Conservation (phyloP, 2,329 filamentous ascomycete species). For the Torrubiellomyces zombiae region DNA sequence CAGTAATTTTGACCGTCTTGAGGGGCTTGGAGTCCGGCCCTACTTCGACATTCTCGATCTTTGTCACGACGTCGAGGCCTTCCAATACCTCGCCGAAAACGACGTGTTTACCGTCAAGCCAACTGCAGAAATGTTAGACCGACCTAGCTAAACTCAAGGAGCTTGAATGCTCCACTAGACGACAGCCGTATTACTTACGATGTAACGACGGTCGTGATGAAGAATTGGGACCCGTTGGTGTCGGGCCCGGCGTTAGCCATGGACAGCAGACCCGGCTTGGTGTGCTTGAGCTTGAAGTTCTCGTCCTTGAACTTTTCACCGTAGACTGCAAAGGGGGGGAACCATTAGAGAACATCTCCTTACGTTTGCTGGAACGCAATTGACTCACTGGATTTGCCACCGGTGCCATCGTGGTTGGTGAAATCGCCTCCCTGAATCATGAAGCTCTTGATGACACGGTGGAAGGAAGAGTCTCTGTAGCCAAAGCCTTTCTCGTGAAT, state of each 20-base stretch:
- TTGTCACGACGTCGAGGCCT: slow-evolving; percentile 64
- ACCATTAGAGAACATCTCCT: too few relatives aligned
- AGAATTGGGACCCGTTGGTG: slow-evolving; percentile 82
- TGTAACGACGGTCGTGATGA: slow-evolving; percentile 73
- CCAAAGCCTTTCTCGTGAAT: slow-evolving; percentile 78
- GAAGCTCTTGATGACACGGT: slow-evolving; percentile 80
- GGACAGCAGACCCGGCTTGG: slow-evolving; percentile 66
- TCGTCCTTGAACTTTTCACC: slow-evolving; percentile 71
- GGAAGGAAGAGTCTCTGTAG: slow-evolving; percentile 68
- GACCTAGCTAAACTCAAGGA: neutral
- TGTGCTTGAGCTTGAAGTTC: slow-evolving; percentile 93
- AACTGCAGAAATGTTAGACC: slow-evolving; percentile 24
- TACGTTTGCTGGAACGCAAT: too few relatives aligned
- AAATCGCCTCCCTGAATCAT: slow-evolving; percentile 91
- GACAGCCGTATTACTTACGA: slow-evolving; percentile 30
- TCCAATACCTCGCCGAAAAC: slow-evolving; percentile 82
- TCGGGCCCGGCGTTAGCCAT: slow-evolving; percentile 78
- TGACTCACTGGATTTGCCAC: slow-evolving; percentile 67
- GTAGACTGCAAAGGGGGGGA: slow-evolving; percentile 39
- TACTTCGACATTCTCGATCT: slow-evolving; percentile 60
- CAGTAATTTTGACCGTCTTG: slow-evolving; percentile 56
- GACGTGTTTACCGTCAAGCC: slow-evolving; percentile 73
- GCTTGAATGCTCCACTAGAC: neutral
- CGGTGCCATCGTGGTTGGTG: slow-evolving; percentile 65
- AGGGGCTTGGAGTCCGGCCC: slow-evolving; percentile 49